phyloP scores from a whole-genome alignment of 306 rosid species.

The Prunus mongolica region DNA sequence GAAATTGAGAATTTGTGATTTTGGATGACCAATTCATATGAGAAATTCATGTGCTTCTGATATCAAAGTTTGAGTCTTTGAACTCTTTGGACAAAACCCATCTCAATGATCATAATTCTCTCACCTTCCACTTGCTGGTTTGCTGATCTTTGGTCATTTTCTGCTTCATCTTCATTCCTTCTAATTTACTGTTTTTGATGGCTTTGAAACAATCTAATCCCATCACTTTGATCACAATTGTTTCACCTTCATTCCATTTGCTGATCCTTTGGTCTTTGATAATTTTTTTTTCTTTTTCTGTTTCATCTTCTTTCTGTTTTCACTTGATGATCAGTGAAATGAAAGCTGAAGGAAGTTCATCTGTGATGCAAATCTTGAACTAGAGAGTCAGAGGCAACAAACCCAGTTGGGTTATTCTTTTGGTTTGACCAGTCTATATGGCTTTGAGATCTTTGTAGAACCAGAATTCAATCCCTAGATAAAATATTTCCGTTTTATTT shows the following conservation, averaged over 20 bases:
- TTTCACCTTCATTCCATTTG: background rate
- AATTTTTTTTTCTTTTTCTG: background rate
- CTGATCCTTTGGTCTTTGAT: background rate
- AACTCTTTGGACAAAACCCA: background rate
- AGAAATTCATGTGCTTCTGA: background rate
- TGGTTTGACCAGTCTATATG: background rate
- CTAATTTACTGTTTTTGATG: background rate
- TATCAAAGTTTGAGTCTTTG: conserved; percentile 10
- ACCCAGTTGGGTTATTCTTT: background rate
- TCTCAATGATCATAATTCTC: background rate
- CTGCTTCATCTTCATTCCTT: too few species aligned
- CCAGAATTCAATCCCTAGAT: background rate
- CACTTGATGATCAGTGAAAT: background rate
- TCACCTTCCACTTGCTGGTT: background rate
- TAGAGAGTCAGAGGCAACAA: too few species aligned
- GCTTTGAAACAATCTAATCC: background rate
- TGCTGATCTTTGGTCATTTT: background rate
- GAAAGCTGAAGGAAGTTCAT: background rate
- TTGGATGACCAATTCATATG: background rate
- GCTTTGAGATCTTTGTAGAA: conserved; percentile 2
- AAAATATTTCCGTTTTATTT: background rate
- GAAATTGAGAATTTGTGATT: background rate
- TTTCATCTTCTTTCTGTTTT: background rate
- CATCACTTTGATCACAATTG: background rate
- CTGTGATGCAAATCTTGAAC: background rate